Percentiles rank a stretch among this genome's conserved stretches.
Conservation (phyloP, 805 yeast species). For the Candida caryicola region DNA sequence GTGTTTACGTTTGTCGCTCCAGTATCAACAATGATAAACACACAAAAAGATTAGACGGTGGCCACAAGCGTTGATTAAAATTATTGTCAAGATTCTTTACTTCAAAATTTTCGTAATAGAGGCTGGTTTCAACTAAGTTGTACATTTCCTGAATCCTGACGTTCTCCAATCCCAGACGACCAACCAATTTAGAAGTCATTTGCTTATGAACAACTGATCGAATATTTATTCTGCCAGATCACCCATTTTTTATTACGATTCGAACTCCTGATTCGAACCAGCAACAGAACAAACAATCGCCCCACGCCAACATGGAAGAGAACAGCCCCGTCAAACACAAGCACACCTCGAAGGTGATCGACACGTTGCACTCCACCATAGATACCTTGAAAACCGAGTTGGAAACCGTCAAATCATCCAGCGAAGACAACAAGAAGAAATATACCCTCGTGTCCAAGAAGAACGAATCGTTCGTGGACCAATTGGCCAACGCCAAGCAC, state of each 20-base stretch:
- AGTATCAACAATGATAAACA: not conserved
- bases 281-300: not conserved
- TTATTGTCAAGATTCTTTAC: not conserved
- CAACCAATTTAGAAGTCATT: not conserved
- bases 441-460: conserved; percentile 45
- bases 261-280: not conserved
- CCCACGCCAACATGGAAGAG: conserved; percentile 18
- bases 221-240: not conserved
- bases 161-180: not conserved
- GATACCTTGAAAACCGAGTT: conserved; percentile 46
- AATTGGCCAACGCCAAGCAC: conserved; percentile 67
- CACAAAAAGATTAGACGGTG: not conserved
- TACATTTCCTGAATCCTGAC: conserved; percentile 1
- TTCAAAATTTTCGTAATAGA: conserved; percentile 1
- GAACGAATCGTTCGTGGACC: conserved; percentile 57
- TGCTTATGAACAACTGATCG: not conserved
- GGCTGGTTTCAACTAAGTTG: conserved; percentile 1
- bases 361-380: conserved; percentile 48
- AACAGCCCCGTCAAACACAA: conserved; percentile 18
- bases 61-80: not conserved
- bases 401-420: conserved; percentile 35
- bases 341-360: conserved; percentile 43
- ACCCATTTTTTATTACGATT: not conserved
- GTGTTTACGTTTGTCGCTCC: not conserved
- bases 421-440: conserved; percentile 52